Conservation (phyloP, 2,329 filamentous ascomycete genomes). For the Aspergillus intermedius region DNA sequence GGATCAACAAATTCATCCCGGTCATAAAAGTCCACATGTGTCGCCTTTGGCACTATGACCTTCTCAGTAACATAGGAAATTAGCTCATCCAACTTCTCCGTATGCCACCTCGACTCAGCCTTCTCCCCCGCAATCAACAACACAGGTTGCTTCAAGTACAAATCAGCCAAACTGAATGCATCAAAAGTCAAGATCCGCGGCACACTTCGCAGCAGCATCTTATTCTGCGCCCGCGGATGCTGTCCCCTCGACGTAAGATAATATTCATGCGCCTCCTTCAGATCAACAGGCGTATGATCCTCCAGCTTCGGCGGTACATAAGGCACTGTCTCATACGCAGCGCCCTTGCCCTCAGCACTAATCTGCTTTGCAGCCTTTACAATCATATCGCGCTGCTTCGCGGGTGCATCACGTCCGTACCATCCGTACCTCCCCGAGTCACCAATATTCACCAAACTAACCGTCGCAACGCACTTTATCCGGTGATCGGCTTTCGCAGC, state of each 20-base stretch:
- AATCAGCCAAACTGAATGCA: slow-evolving; percentile 5
- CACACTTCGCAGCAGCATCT: slow-evolving; percentile 3
- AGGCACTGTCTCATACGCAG: neutral
- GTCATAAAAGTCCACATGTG: slow-evolving; percentile 12
- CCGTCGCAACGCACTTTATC: slow-evolving; percentile 12
- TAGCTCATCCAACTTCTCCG: slow-evolving; percentile 9
- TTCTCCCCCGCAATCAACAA: slow-evolving; percentile 7
- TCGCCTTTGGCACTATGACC: slow-evolving; percentile 7
- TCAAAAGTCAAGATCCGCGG: slow-evolving; percentile 6
- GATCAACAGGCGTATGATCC: neutral
- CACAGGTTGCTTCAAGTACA: slow-evolving; percentile 7
- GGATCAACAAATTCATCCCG: neutral
- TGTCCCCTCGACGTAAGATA: neutral
- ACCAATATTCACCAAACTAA: slow-evolving; percentile 14
- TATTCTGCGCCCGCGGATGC: slow-evolving; percentile 4
- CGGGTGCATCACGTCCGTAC: neutral
- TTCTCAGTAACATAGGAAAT: slow-evolving; percentile 10
- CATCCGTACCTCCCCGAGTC: neutral
- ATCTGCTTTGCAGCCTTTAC: neutral
- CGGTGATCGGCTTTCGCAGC: slow-evolving; percentile 17
- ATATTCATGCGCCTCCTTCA: neutral
- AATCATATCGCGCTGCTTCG: neutral
- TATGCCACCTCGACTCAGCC: slow-evolving; percentile 8
- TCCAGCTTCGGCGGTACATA: neutral
- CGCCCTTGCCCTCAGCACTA: neutral